Evolutionary conservation across 129 eudicot genomes (phyloP).

Genomic region (Deinandra increscens): DNA sequence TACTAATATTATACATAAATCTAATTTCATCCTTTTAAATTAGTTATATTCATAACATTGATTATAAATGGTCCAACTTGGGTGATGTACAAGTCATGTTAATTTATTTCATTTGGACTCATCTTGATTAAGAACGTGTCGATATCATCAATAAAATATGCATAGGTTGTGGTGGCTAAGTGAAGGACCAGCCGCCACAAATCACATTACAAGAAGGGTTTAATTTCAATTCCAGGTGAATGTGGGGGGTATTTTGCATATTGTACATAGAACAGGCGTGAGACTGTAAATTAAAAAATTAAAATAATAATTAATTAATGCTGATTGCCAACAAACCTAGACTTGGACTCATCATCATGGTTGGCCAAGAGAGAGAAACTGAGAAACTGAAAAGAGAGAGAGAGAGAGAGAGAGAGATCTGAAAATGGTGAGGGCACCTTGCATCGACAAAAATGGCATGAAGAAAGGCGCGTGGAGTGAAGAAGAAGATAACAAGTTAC

Average conservation of each 20-base stretch:
- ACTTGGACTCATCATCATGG: slow-evolving; percentile 36
- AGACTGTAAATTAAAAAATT: slow-evolving; percentile 22
- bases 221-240: background rate
- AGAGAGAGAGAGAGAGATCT: slow-evolving; percentile 25
- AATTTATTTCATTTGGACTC: background rate
- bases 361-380: slow-evolving; percentile 24
- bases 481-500: slow-evolving; percentile 40
- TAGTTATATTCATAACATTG: background rate
- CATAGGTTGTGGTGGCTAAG: background rate
- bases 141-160: background rate
- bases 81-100: background rate
- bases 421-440: slow-evolving; percentile 45
- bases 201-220: background rate
- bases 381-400: background rate
- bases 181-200: slow-evolving; percentile 8
- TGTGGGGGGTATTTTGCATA: background rate
- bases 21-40: too few relatives aligned
- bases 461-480: slow-evolving; percentile 45
- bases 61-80: background rate
- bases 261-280: background rate
- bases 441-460: slow-evolving; percentile 41
- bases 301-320: slow-evolving; percentile 33
- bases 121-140: background rate
- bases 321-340: slow-evolving; percentile 35
- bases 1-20: too few relatives aligned